Evolutionary conservation across 164 flowering plant genomes (phyloP), one percentile per base, ranked within the genome.

Genomic region (Echeveria elegans): DNA sequence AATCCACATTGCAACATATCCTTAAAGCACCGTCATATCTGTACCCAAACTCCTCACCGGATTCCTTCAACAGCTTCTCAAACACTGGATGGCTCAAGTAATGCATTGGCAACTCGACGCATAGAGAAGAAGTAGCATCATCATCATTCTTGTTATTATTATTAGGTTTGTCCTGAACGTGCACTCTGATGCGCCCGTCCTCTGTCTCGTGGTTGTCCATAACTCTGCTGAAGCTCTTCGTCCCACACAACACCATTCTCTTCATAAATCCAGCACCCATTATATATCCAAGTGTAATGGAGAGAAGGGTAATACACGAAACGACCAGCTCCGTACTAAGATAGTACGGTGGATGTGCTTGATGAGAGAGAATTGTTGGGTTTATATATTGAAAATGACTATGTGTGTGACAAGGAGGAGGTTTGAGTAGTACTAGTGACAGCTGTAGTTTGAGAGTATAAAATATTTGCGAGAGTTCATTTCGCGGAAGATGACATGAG

Each of bases 11-110:
- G 26, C 56, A 50, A 21, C 24, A 21, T 50, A 50, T 50, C 56
- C 56, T 50, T 26, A 50, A 26, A 21, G 56, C 56, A 23, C 56
- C 56, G 14, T 50, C 56, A 10, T 50, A 50, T 5, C 28, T n/a
- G 26, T n/a, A 50, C 56, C 56, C 56, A 23, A 50, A 50, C 28
- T 50, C 56, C 26, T 50, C 56, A 2, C 56, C 56, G 26, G 56
- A 50, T n/a, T 50, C 56, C 56, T 50, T 50, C 56, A 50, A 23
- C 56, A 50, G 56, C 56, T 50, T 50, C 56, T 50, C 56, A 23
- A 50, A 21, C 28, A 50, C 56, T n/a, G 56, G 56, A 50, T 50
- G 56, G 28, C 6, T 50, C 56, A 50, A 50, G 56, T 50, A 50
- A 50, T 50, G 56, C 56, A 23, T 50, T 9, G 56, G 56, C 28